Conservation (phyloP, 495 filamentous ascomycete species). For the Amniculicola lignicola region DNA sequence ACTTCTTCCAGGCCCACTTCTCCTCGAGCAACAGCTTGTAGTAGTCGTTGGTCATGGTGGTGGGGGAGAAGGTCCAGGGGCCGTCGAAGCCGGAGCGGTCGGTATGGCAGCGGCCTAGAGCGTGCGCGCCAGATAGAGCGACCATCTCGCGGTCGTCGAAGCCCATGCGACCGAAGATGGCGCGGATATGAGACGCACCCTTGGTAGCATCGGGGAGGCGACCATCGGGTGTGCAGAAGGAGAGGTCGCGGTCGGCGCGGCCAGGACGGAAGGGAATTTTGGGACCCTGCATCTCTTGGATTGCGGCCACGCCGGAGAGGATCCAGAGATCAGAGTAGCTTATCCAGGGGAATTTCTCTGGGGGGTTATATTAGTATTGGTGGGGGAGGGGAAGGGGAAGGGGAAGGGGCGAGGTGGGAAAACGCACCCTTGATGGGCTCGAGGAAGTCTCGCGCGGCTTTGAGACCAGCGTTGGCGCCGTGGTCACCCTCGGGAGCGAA, state of each 20-base stretch:
- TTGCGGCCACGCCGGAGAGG: constrained; percentile 74
- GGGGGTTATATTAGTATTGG: constrained; percentile 1
- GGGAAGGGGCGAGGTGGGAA: constrained; percentile 14
- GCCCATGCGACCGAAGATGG: constrained; percentile 95
- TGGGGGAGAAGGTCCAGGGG: constrained; percentile 96
- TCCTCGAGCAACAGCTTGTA: constrained; percentile 82
- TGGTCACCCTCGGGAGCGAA: constrained; percentile 89
- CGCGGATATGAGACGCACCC: constrained; percentile 77
- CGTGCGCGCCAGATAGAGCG: constrained; percentile 84
- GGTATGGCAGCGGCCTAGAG: constrained; percentile 86
- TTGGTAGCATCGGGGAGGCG: constrained; percentile 88
- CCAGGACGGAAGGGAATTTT: constrained; percentile 86
- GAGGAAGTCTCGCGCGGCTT: constrained; percentile 84
- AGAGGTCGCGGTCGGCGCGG: constrained; percentile 71
- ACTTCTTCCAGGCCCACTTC: constrained; percentile 92
- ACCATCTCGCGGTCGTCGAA: constrained; percentile 98
- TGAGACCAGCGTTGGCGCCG: constrained; percentile 90
- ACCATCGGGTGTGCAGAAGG: constrained; percentile 67
- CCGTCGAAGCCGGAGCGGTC: constrained; percentile 86
- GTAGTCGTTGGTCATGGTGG: constrained; percentile 91
- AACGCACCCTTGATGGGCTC: constrained; percentile 69
- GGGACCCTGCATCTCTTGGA: constrained; percentile 95
- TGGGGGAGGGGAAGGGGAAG: not conserved
- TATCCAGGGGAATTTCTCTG: constrained; percentile 82
- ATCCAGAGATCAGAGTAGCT: constrained; percentile 96